Base-by-base conservation (phyloP, 805 yeast genomes). In the Barnettozyma pratensis region DNA sequence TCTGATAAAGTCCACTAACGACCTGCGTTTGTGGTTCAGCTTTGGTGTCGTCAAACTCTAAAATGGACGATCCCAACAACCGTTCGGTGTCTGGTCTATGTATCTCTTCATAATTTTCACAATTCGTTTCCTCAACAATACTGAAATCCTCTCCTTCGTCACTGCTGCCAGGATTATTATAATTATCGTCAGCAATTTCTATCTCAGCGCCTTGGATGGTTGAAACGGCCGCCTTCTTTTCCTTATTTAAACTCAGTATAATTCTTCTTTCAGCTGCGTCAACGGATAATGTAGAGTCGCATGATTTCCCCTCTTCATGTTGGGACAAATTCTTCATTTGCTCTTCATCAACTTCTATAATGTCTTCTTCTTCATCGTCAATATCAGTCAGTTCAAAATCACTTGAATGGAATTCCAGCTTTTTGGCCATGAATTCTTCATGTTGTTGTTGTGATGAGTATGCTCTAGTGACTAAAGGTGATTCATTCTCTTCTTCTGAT, bases 371-470 rank as follows among this genome's bases (percentile, higher is more conserved):
- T 12, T 49, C 55, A 7, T 54, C 59, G 31, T 60, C 64, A 3
- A 59, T 51, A 44, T 60, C 64, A 9, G 57, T 57, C 56, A 60
- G 54, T n/a, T 60, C 64, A 38, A 55, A 57, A 27, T 60, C 64
- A 46, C 64, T 60, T 1, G 61, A 56, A 28, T 49, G 42, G 39
- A 51, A 6, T 8, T 47, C 44, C 11, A 29, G 26, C 14, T 41
- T 26, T 34, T 19, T 19, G 28, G 26, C 25, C 14, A 8, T 14
- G 12, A 29, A 37, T n/a, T 37, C 29, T 6, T 6, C 34, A 11
- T 31, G 34, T 8, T 31, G 14, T 34, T 28, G 41, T 9, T 36
- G 45, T 1, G 19, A 38, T 29, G 26, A 4, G 2, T 38, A 35
- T 5, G 38, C 27, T 40, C 40, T 48, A 28, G 28, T 14, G 7